Evolutionary conservation across 2,329 filamentous ascomycete species (phyloP).

Genomic region (Shiraia bambusicola): DNA sequence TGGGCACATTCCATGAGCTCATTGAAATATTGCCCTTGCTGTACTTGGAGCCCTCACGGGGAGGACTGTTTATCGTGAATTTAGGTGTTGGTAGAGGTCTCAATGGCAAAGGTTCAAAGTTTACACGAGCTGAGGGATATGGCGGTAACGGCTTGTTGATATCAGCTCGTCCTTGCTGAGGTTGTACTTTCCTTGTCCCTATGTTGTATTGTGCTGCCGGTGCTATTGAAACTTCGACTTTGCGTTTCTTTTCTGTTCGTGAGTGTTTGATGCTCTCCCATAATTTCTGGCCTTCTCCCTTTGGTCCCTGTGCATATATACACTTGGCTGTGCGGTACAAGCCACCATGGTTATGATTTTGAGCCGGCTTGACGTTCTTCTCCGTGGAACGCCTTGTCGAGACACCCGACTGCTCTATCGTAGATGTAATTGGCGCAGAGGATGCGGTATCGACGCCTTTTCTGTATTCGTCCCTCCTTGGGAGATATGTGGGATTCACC

Average conservation of each 20-base stretch:
- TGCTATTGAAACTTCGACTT: background rate
- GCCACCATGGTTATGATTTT: background rate
- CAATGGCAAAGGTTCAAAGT: no score
- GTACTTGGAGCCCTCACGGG: no score
- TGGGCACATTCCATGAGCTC: constrained; percentile 12
- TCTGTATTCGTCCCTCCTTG: no score
- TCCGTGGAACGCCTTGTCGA: background rate
- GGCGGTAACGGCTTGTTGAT: background rate
- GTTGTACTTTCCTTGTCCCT: background rate
- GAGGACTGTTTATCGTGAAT: no score
- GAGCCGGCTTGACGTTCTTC: background rate
- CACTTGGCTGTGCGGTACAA: constrained; percentile 14
- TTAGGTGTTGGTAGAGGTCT: no score
- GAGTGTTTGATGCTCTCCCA: constrained; percentile 18
- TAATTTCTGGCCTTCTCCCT: constrained; percentile 30
- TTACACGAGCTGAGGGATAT: no score
- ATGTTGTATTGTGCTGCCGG: background rate
- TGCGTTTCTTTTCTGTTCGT: constrained; percentile 9
- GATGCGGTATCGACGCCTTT: no score
- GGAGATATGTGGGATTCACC: no score
- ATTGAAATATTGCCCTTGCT: constrained; percentile 9
- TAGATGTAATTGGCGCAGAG: background rate
- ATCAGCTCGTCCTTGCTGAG: background rate
- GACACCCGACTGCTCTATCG: background rate
- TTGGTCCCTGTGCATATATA: constrained; percentile 25